Evolutionary conservation across 331 rosid genomes (phyloP).

Genomic region (Rhamnella rubrinervis): DNA sequence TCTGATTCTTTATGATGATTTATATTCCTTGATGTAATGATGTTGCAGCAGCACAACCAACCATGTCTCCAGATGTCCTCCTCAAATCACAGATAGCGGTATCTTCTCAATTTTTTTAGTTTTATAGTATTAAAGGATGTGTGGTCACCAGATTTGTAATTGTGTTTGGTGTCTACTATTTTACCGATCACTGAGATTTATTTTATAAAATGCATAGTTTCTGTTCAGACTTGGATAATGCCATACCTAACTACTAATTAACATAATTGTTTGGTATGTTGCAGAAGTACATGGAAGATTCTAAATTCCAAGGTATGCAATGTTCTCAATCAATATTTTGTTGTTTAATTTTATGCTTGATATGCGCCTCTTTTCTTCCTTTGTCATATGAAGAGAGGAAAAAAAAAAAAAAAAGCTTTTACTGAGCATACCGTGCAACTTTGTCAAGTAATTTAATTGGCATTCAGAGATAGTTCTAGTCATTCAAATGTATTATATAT

Average conservation of each 20-base stretch:
- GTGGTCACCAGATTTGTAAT: conserved; percentile 9
- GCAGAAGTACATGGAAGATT: conserved; percentile 89
- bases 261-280: conserved; percentile 21
- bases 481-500: too few relatives aligned
- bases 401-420: background rate
- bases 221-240: conserved; percentile 11
- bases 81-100: conserved; percentile 74
- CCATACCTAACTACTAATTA: background rate
- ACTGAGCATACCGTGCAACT: background rate
- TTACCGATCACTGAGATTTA: background rate
- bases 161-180: conserved; percentile 18
- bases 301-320: conserved; percentile 74
- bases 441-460: too few relatives aligned
- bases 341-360: conserved; percentile 3
- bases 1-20: conserved; percentile 20
- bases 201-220: conserved; percentile 19
- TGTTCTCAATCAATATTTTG: conserved; percentile 11
- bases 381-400: background rate
- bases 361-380: conserved; percentile 13
- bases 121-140: conserved; percentile 4
- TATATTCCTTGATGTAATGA: conserved; percentile 30
- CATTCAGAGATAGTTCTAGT: too few relatives aligned
- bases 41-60: conserved; percentile 46
- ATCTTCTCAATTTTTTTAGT: conserved; percentile 21
- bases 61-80: conserved; percentile 39